Evolutionary conservation across 495 filamentous ascomycete species (phyloP).

Genomic region (Aspergillus biplanus): DNA sequence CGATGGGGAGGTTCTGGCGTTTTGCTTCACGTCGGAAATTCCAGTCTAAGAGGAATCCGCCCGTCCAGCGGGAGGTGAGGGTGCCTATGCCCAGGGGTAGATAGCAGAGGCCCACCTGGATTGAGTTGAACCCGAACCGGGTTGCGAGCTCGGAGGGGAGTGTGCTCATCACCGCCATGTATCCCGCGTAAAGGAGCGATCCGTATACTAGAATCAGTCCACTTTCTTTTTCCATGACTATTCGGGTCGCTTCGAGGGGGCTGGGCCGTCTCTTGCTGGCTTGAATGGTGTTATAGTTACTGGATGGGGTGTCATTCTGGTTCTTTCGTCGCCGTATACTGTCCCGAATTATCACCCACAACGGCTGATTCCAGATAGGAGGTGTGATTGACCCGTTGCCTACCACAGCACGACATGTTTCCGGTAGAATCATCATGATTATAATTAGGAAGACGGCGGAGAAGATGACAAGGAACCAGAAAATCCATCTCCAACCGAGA

Average conservation of each 20-base stretch:
- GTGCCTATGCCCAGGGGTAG: conserved; percentile 48
- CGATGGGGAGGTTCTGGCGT: conserved; percentile 32
- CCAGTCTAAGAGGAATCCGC: conserved; percentile 45
- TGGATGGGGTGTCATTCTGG: not conserved
- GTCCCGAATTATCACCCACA: conserved; percentile 26
- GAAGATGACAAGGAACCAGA: conserved; percentile 73
- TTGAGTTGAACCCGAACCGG: conserved; percentile 43
- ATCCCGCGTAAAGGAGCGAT: conserved; percentile 30
- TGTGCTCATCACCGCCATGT: conserved; percentile 33
- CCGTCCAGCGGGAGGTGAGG: conserved; percentile 36
- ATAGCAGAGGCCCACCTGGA: conserved; percentile 52
- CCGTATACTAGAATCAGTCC: conserved; percentile 42
- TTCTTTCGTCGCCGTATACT: conserved; percentile 13
- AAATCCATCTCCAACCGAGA: conserved; percentile 71
- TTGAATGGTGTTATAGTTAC: conserved; percentile 21
- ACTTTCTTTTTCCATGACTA: conserved; percentile 43
- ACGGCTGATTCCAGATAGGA: conserved; percentile 43
- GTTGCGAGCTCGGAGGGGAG: conserved; percentile 36
- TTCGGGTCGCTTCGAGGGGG: conserved; percentile 31
- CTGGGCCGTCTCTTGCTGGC: conserved; percentile 28
- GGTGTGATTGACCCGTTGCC: conserved; percentile 51
- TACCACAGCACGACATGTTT: conserved; percentile 51
- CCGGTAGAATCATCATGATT: conserved; percentile 39
- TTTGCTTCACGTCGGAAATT: conserved; percentile 44
- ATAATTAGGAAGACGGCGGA: conserved; percentile 40